Conservation (phyloP, 768 basidiomycete species). For the Boletus rubescentipes region DNA sequence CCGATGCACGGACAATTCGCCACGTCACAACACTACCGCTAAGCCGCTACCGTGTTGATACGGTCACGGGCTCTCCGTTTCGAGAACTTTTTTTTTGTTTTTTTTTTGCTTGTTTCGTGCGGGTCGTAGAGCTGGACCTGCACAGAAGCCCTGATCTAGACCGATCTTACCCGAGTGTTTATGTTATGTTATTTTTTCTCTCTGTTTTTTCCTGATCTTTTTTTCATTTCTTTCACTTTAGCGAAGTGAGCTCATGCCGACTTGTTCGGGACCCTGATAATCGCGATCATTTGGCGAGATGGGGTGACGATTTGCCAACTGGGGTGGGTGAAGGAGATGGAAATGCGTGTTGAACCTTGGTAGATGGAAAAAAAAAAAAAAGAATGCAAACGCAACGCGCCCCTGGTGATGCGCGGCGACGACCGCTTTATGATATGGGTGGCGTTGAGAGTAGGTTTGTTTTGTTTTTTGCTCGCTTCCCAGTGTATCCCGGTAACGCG, state of each 20-base stretch:
- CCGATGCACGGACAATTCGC: slow-evolving; percentile 12
- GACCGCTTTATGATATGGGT: not conserved
- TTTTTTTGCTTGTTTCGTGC: not conserved
- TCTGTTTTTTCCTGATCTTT: not conserved
- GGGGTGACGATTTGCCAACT: not conserved
- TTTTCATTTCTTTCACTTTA: not conserved
- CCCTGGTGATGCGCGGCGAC: too few relatives aligned
- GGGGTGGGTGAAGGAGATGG: not conserved
- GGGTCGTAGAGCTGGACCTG: not conserved
- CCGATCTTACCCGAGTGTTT: slow-evolving; percentile 3
- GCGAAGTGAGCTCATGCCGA: slow-evolving; percentile 26
- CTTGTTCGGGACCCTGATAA: not conserved
- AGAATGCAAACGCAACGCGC: too few relatives aligned
- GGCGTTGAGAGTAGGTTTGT: not conserved
- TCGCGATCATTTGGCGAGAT: not conserved
- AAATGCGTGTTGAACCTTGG: not conserved
- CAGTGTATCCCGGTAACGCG: too few relatives aligned
- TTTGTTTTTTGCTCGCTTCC: not conserved
- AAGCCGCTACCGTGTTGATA: slow-evolving; percentile 18
- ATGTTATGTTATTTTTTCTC: not conserved
- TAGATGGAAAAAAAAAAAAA: too few relatives aligned
- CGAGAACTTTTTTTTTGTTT: not conserved
- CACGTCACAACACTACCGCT: slow-evolving; percentile 18
- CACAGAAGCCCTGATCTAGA: slow-evolving; percentile 9
- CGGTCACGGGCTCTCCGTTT: slow-evolving; percentile 1